A percentile compares a stretch with the other conserved stretches of the same genome.
These are phyloP conservation scores for Ustilago curta DNA, from an alignment of 1,284 basidiomycete genomes.

Conservation along the genomic window DNA sequence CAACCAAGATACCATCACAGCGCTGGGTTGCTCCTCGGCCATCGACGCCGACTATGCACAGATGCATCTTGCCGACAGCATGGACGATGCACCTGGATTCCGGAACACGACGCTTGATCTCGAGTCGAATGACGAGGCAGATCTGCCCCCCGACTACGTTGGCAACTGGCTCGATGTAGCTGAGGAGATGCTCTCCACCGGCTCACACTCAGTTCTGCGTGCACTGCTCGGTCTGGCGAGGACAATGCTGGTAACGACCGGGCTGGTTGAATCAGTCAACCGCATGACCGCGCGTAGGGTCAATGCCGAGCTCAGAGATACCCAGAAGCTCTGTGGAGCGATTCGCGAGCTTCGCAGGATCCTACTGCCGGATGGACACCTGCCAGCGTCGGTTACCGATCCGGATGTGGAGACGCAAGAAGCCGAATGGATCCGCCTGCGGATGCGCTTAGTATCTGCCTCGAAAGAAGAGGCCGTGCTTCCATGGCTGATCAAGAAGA, in stretches of 20 bases:
- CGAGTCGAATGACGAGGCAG: slow-evolving; percentile 3
- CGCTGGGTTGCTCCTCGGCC: slow-evolving; percentile 10
- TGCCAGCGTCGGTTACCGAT: slow-evolving; percentile 42
- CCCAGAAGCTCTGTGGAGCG: slow-evolving; percentile 19
- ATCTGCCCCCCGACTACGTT: slow-evolving; percentile 22
- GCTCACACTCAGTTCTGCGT: slow-evolving; percentile 20
- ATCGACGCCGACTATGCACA: slow-evolving; percentile 9
- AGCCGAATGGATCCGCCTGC: slow-evolving; percentile 41
- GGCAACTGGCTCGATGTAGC: slow-evolving; percentile 32
- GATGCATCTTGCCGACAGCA: slow-evolving; percentile 1
- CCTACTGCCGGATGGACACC: slow-evolving; percentile 41
- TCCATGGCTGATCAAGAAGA: slow-evolving; percentile 17
- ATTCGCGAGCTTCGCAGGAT: slow-evolving; percentile 27
- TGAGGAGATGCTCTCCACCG: slow-evolving; percentile 30
- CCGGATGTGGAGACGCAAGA: slow-evolving; percentile 34
- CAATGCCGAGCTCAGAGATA: slow-evolving; percentile 22
- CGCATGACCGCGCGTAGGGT: slow-evolving; percentile 21
- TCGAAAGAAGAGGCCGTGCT: background rate
- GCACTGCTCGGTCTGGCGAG: slow-evolving; percentile 19
- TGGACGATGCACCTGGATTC: background rate
- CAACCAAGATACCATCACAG: slow-evolving; percentile 18
- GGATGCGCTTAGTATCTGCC: slow-evolving; percentile 21
- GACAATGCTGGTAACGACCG: slow-evolving; percentile 17
- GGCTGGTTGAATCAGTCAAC: slow-evolving; percentile 24
- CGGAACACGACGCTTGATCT: background rate